phyloP scores from a whole-genome alignment of 2,329 filamentous ascomycete species.

The Knoxdaviesia proteae region DNA sequence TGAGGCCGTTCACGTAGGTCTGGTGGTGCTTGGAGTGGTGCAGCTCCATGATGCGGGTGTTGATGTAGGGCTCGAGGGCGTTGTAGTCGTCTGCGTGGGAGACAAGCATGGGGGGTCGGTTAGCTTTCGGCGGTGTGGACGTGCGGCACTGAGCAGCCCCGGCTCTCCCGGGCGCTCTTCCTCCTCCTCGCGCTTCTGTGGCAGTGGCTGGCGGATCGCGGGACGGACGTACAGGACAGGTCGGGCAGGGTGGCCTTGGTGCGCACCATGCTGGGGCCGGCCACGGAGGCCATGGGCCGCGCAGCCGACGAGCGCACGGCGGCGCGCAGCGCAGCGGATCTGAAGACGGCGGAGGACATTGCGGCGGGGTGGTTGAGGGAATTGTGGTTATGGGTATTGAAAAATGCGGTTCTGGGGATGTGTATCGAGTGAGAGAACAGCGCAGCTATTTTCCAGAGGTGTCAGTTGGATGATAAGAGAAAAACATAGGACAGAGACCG shows the following conservation, averaged over 20 bases:
- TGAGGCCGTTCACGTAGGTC: constrained; percentile 80
- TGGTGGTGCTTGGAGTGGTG: constrained; percentile 91
- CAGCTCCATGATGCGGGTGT: constrained; percentile 86
- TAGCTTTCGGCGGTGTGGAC: neutral
- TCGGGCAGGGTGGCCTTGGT: constrained; percentile 88
- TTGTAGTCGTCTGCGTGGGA: constrained; percentile 64
- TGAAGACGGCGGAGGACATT: constrained; percentile 63
- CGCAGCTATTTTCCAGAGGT: too few species aligned
- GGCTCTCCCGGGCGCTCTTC: too few species aligned
- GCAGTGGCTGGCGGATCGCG: neutral
- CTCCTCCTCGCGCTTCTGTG: too few species aligned
- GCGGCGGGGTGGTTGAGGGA: constrained; percentile 8
- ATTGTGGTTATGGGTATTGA: neutral
- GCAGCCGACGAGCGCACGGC: constrained; percentile 48
- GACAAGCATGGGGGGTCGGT: neutral
- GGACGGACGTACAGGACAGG: constrained; percentile 32
- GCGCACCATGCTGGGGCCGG: constrained; percentile 57
- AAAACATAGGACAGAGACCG: too few species aligned
- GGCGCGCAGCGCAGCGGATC: constrained; percentile 46
- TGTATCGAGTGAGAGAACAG: too few species aligned
- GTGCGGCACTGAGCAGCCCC: too few species aligned
- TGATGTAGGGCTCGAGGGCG: constrained; percentile 70
- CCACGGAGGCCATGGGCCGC: constrained; percentile 41
- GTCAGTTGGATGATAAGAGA: too few species aligned
- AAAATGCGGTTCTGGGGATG: too few species aligned